Base-by-base conservation (phyloP, 331 rosid species). In the Quercus phellos region DNA sequence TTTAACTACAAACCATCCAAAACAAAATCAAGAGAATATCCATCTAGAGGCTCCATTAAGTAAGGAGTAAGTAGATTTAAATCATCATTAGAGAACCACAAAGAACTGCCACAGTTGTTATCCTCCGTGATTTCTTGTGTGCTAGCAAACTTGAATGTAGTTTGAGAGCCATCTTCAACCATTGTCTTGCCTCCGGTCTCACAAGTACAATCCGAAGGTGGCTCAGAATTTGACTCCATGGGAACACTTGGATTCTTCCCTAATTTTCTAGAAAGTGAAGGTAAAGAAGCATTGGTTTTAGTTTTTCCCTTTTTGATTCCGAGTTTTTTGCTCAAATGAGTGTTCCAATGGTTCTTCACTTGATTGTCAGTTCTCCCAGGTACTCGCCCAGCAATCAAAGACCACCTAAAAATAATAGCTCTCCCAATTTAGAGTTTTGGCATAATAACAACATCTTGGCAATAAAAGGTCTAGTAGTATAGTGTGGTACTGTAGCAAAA, bases 331-430 rank as follows among this genome's bases (percentile, higher is more conserved):
- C 85, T 83, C 82, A 86, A 83, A 81, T 56, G 78, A 74, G 87
- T 51, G 81, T 86, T 86, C 90, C 90, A 86, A 17, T 86, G 83
- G 43, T 86, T 86, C 80, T 86, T 86, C 3, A 86, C 85, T 72
- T 86, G 87, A 55, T 86, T 86, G 72, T 86, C 90, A 1, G 90
- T 84, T 74, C 95, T 86, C 5, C 94, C 94, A 4, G 92, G 92
- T 18, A 90, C 87, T 78, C 94, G 79, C 29, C 95, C 92, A 11
- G 95, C 95, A 1, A 90, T 90, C 87, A 90, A 74, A 19, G 95
- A 88, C 95, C 92, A 88, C 87, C 92, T 90, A 51, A 68, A 61
- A 29, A 9, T 19, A 27, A 50, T 7, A 66, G 4, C 12, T 3
- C 14, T 2, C 26, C 71, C 71, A 32, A 17, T 66, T 64, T 64